Evolutionary conservation across 257 asterid genomes (phyloP).

Genomic region (Solanum raphanifolium): DNA sequence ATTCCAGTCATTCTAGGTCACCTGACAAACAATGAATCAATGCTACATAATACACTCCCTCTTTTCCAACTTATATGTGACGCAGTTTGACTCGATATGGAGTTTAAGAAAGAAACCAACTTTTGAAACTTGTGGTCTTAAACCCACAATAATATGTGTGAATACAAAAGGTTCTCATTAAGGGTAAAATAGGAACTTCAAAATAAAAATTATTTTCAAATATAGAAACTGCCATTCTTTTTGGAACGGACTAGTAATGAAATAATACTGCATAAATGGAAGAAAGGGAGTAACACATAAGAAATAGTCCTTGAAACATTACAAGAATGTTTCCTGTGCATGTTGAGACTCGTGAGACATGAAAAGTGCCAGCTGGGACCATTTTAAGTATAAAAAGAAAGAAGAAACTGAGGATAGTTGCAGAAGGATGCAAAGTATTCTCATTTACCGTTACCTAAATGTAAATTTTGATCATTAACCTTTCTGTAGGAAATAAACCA

Average conservation of each 20-base stretch:
- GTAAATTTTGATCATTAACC: not conserved
- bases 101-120: not conserved
- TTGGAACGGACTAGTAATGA: not conserved
- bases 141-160: not conserved
- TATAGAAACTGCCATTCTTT: not conserved
- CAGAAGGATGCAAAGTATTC: not conserved
- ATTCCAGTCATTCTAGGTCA: not conserved
- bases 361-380: not conserved
- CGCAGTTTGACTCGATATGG: not conserved
- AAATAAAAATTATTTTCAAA: not conserved
- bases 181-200: not conserved
- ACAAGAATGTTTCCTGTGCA: not conserved
- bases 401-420: not conserved
- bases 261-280: not conserved
- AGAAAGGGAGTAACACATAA: not conserved
- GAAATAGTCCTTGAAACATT: not conserved
- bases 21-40: not conserved
- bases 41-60: not conserved
- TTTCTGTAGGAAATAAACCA: not conserved
- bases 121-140: not conserved
- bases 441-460: not conserved
- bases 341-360: not conserved
- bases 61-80: not conserved
- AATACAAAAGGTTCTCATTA: not conserved
- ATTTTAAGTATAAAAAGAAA: not conserved